Evolutionary conservation across 1,284 basidiomycete species (phyloP).

Genomic region (Mycena sp.): DNA sequence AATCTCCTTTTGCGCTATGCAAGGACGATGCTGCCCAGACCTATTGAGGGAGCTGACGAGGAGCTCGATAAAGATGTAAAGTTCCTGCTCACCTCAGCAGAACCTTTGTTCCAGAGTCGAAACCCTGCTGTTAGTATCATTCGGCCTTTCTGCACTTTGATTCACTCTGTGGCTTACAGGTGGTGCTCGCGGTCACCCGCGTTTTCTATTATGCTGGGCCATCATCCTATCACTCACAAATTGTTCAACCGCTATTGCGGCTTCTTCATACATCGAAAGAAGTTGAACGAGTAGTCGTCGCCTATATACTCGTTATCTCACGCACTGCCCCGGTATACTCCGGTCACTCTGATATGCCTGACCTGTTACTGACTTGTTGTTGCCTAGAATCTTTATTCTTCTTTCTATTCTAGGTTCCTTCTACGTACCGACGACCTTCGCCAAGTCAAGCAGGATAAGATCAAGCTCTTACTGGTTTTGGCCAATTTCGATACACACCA

Average conservation of each 20-base stretch:
- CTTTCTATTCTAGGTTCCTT: constrained; percentile 72
- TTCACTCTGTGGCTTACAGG: constrained; percentile 53
- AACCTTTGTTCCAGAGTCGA: constrained; percentile 83
- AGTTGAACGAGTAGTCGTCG: constrained; percentile 77
- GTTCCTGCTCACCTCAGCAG: constrained; percentile 76
- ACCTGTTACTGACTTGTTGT: constrained; percentile 11
- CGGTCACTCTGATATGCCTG: constrained; percentile 5
- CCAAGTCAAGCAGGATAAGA: constrained; percentile 77
- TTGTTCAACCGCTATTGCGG: constrained; percentile 75
- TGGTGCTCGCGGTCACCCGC: constrained; percentile 78
- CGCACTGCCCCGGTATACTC: constrained; percentile 67
- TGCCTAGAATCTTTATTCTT: constrained; percentile 64
- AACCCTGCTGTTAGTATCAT: constrained; percentile 81
- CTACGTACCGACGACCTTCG: constrained; percentile 73
- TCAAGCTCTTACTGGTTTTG: constrained; percentile 74
- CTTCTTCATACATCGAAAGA: constrained; percentile 72
- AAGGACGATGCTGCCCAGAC: constrained; percentile 84
- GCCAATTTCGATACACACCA: constrained; percentile 74
- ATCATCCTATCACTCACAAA: constrained; percentile 60
- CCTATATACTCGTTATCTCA: constrained; percentile 74
- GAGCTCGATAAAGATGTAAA: constrained; percentile 81
- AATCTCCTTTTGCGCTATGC: constrained; percentile 87
- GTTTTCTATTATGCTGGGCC: constrained; percentile 81
- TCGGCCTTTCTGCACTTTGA: not conserved
- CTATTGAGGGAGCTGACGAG: constrained; percentile 45